Conservation (phyloP, 805 yeast genomes). For the Saccharomycopsis microspora region DNA sequence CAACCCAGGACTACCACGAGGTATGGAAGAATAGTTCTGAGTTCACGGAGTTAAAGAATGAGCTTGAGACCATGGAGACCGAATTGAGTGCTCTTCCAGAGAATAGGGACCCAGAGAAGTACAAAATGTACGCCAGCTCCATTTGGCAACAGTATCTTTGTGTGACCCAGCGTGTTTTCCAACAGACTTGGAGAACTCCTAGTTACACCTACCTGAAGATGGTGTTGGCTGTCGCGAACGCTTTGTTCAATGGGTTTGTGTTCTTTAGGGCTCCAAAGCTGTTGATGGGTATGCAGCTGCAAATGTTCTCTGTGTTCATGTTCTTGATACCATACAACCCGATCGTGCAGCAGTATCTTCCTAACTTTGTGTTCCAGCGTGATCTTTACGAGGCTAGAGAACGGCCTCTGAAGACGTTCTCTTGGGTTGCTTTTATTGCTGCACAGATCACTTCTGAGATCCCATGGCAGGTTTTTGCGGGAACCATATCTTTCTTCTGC, state of each 20-base stretch:
- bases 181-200: conserved; percentile 59
- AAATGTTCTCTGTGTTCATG: conserved; percentile 51
- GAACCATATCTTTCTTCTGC: conserved; percentile 50
- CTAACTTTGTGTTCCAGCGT: conserved; percentile 47
- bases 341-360: conserved; percentile 51
- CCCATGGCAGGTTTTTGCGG: conserved; percentile 51
- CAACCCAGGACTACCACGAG: conserved; percentile 48
- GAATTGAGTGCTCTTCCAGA: conserved; percentile 30
- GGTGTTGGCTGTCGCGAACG: conserved; percentile 38
- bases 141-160: conserved; percentile 28
- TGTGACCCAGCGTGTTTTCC: conserved; percentile 40
- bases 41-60: conserved; percentile 37
- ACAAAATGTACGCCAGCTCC: conserved; percentile 34
- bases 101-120: conserved; percentile 20
- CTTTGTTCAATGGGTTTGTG: conserved; percentile 58
- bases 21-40: conserved; percentile 47
- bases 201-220: conserved; percentile 46
- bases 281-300: conserved; percentile 54
- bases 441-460: conserved; percentile 46
- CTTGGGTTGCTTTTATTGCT: conserved; percentile 49
- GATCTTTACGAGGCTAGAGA: conserved; percentile 63
- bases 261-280: conserved; percentile 53
- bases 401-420: conserved; percentile 59
- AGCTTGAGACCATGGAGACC: conserved; percentile 42
- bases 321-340: conserved; percentile 38